A percentile compares a stretch with the other conserved stretches of the same genome.
These are phyloP conservation scores for Gypsophila paniculata DNA, from an alignment of 179 eudicot genomes.

Conservation along the genomic window DNA sequence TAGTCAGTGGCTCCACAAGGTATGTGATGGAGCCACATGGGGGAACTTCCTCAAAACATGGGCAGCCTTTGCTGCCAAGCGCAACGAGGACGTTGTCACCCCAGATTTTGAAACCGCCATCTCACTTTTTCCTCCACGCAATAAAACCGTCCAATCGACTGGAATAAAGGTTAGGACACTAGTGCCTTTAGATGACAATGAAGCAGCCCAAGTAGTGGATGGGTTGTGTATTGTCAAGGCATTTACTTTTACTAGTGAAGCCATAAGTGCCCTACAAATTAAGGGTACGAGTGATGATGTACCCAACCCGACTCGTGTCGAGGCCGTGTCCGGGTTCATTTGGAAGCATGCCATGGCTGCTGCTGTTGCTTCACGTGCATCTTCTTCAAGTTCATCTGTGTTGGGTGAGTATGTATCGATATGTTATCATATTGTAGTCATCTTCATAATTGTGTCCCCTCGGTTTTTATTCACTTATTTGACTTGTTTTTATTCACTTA, in stretches of 20 bases:
- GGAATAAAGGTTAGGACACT: constrained; percentile 1
- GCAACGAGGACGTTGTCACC: constrained; percentile 2
- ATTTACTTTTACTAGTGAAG: constrained; percentile 7
- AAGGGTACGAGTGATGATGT: constrained; percentile 8
- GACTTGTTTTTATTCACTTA: too few relatives aligned
- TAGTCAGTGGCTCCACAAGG: constrained; percentile 6
- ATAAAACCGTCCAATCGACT: background rate
- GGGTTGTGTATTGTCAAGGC: constrained; percentile 13
- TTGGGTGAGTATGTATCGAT: background rate
- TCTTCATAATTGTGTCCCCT: too few relatives aligned
- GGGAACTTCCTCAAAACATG: constrained; percentile 16
- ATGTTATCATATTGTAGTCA: too few relatives aligned
- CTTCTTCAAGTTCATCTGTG: background rate
- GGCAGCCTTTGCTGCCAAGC: constrained; percentile 13
- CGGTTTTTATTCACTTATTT: too few relatives aligned
- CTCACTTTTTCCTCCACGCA: constrained; percentile 13
- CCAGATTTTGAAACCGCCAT: constrained; percentile 9
- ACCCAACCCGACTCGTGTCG: constrained; percentile 21
- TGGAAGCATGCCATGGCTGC: constrained; percentile 23
- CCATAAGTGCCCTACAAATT: constrained; percentile 10
- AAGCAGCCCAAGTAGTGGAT: background rate
- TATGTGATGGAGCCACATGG: constrained; percentile 14
- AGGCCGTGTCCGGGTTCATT: constrained; percentile 23
- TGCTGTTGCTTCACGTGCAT: background rate
- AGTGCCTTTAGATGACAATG: background rate